Base-by-base conservation (phyloP, 495 filamentous ascomycete species). In the Apodospora peruviana region DNA sequence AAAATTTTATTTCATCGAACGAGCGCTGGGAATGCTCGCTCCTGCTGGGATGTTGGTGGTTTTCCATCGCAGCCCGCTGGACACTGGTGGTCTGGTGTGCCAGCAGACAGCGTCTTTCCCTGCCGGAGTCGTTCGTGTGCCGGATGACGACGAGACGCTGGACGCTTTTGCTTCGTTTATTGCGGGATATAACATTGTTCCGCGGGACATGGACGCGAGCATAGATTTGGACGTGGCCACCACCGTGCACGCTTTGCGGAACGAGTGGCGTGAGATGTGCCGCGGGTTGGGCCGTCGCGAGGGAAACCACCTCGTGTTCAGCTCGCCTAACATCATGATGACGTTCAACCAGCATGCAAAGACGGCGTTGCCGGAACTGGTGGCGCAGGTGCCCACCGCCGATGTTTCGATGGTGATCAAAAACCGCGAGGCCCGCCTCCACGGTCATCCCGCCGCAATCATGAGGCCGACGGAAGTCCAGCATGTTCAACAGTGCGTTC, bases 401-500 rank as follows among this genome's bases (percentile, higher is more conserved):
- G 58, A 62, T 40, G 65, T 40, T 34, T 39, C 56, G 43, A 64
- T 19, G 59, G 58, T 40, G 25, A 54, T 82, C 4, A 83, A 83
- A 60, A 83, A 78, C 53, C 45, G 68, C 18, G 70, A 78, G 59
- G 79, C 78, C 58, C 60, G 67, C 41, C 64, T 68, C 38, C 65
- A 71, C 57, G 59, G 47, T 29, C n/a, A n/a, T n/a, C 70, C 79
- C 4, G 69, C 78, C 43, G 46, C 63, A 14, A 63, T 77, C 53
- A 42, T 77, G 39, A 63, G 60, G 46, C 80, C 80, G 43, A 76
- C 64, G 54, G 62, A 76, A 42, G 40, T 82, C 38, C 40, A 12
- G 57, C 73, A 83, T 8, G 55, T 85, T 46, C 78, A 81, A 58
- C 38, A 70, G 16, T 83, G 79, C 53, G 75, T 84, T 56, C 59